phyloP scores from a whole-genome alignment of 73 alveolate genomes.

The Blepharisma japonicum region DNA sequence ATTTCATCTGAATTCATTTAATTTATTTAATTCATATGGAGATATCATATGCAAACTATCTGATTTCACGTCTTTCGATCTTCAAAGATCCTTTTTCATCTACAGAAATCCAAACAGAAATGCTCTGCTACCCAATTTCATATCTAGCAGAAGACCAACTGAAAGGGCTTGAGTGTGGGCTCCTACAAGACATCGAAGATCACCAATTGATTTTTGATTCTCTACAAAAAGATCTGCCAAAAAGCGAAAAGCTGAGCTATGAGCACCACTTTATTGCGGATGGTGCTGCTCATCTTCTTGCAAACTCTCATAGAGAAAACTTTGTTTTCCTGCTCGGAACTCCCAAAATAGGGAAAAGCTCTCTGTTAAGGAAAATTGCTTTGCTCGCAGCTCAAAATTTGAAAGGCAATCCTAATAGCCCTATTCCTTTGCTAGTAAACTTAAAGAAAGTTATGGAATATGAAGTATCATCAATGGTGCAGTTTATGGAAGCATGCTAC shows the following conservation, averaged over 20 bases:
- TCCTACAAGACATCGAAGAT: conserved; percentile 2
- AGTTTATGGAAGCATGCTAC: conserved; percentile 20
- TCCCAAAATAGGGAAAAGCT: conserved; percentile 16
- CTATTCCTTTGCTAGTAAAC: conserved; percentile 8
- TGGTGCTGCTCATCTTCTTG: conserved; percentile 25
- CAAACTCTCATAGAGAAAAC: not conserved
- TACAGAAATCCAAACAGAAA: conserved; percentile 14
- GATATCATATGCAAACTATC: conserved; percentile 12
- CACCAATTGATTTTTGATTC: not conserved
- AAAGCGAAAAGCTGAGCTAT: not conserved
- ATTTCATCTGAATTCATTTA: not conserved
- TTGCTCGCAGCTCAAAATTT: conserved; percentile 19
- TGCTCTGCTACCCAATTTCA: conserved; percentile 25
- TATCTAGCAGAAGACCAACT: not conserved
- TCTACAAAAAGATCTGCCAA: conserved; percentile 8
- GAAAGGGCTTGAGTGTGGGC: not conserved
- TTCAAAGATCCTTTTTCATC: conserved; percentile 16
- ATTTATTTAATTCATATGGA: not conserved
- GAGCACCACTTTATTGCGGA: conserved; percentile 7
- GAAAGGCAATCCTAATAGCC: conserved; percentile 6
- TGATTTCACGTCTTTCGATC: not conserved
- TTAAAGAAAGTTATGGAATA: not conserved
- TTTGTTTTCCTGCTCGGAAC: conserved; percentile 1
- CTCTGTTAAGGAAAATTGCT: conserved; percentile 17
- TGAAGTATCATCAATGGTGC: not conserved